Percentiles rank a stretch among this genome's conserved stretches.
These are phyloP conservation scores for Zymoseptoria ardabiliae DNA, from an alignment of 2,329 filamentous ascomycete species.

Conservation along the genomic window DNA sequence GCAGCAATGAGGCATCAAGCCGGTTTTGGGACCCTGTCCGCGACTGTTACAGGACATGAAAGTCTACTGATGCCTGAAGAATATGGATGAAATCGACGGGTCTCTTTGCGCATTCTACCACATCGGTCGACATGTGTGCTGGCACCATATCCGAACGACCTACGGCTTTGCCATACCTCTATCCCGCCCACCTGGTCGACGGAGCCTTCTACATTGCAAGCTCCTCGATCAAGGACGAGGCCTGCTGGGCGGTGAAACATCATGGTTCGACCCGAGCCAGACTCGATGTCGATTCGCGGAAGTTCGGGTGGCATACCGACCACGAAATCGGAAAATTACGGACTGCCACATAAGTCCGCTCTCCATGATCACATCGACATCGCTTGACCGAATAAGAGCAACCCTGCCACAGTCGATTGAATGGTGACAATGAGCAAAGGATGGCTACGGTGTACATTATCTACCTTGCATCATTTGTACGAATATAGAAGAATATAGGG, in stretches of 20 bases:
- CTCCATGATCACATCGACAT: not conserved
- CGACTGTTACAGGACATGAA: conserved; percentile 3
- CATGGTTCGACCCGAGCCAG: not conserved
- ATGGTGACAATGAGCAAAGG: no score
- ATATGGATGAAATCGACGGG: not conserved
- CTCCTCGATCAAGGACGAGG: not conserved
- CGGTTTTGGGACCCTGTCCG: conserved; percentile 7
- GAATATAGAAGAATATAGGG: not conserved
- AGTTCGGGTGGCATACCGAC: not conserved
- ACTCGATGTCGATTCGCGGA: not conserved
- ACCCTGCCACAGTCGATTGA: no score
- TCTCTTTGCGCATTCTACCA: not conserved
- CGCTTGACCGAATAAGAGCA: not conserved
- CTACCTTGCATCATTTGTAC: not conserved
- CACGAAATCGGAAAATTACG: not conserved
- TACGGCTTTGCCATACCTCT: not conserved
- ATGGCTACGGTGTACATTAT: no score
- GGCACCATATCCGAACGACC: not conserved
- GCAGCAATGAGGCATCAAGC: not conserved
- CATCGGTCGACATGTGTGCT: no score
- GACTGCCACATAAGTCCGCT: not conserved
- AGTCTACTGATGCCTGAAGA: not conserved
- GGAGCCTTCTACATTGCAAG: not conserved
- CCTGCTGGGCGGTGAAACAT: not conserved
- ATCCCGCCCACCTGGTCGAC: not conserved